These are phyloP conservation scores for Botrytis sinoallii DNA, from an alignment of 2,329 filamentous ascomycete species.

Conservation along the genomic window DNA sequence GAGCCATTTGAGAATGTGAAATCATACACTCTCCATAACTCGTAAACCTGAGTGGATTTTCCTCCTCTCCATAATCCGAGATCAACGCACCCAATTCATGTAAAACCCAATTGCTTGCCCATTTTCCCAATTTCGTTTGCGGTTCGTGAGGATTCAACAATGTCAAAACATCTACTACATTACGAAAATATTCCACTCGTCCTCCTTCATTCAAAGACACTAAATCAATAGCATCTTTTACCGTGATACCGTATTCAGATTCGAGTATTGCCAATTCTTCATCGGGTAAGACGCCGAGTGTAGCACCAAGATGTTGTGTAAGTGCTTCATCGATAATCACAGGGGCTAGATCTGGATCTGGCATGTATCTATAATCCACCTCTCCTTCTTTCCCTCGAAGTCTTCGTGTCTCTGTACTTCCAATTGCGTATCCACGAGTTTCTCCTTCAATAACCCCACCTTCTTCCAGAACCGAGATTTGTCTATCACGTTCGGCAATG, in stretches of 20 bases:
- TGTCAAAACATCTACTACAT: constrained; percentile 50
- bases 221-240: constrained; percentile 81
- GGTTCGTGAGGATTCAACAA: constrained; percentile 15
- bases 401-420: constrained; percentile 74
- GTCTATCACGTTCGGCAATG: constrained; percentile 82
- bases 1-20: constrained; percentile 38
- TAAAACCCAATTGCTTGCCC: constrained; percentile 65
- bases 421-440: constrained; percentile 89
- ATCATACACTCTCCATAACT: constrained; percentile 32
- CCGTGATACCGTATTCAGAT: constrained; percentile 62
- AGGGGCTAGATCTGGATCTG: constrained; percentile 84
- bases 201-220: constrained; percentile 74
- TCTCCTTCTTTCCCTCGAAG: constrained; percentile 93
- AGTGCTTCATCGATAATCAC: constrained; percentile 72
- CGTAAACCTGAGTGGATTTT: constrained; percentile 31
- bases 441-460: constrained; percentile 78
- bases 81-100: constrained; percentile 72
- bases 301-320: constrained; percentile 58
- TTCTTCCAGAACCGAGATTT: constrained; percentile 74
- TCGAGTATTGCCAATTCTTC: constrained; percentile 62
- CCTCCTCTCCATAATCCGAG: constrained; percentile 42
- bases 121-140: constrained; percentile 40
- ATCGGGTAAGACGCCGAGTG: constrained; percentile 71
- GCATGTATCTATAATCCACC: constrained; percentile 98
- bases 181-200: constrained; percentile 77